Evolutionary conservation across 1,284 basidiomycete species (phyloP), one percentile per base, ranked within the genome.

Genomic region (Mycosarcoma mackinlayi): DNA sequence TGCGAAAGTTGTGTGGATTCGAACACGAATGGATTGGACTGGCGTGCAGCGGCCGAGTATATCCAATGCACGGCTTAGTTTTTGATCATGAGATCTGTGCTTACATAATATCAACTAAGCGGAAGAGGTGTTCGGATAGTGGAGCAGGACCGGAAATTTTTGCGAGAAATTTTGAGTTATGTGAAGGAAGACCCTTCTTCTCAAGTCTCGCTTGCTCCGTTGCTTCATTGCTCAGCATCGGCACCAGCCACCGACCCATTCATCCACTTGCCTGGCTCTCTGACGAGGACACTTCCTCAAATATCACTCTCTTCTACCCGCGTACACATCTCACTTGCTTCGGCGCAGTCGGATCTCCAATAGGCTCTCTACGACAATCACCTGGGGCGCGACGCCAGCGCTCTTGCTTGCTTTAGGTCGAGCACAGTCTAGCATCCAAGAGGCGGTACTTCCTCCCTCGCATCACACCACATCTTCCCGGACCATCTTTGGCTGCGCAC

Each of bases 121-220:
- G 11, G 33, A 39, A 31, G 28, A 21, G 18, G 16, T 10, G 8
- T 35, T 25, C 8, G 23, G n/a, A 8, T 40, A 48, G 59, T 62
- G 52, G 58, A 54, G 52, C 47, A 23, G 33, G 28, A 23, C 37
- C 34, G 34, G 55, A 57, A 64, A 44, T 53, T 64, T 63, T 64
- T 57, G 52, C 45, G 54, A 53, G 30, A 53, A 53, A 33, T n/a
- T 57, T 64, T 49, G 44, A 42, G 49, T 21, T 30, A 28, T 19
- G 24, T 13, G 6, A 19, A 33, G 25, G 51, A 47, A 44, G 48
- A 44, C 41, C 35, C 42, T 55, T 54, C 39, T 33, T 35, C 25
- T 23, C 16, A 5, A 23, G 19, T n/a, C 14, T 51, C 46, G 58
- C 38, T 49, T 28, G 49, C 49, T 48, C 34, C 23, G 39, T 9